Evolutionary conservation across 1,139 yeast species (phyloP).

Genomic region (Scheffersomyces segobiensis): DNA sequence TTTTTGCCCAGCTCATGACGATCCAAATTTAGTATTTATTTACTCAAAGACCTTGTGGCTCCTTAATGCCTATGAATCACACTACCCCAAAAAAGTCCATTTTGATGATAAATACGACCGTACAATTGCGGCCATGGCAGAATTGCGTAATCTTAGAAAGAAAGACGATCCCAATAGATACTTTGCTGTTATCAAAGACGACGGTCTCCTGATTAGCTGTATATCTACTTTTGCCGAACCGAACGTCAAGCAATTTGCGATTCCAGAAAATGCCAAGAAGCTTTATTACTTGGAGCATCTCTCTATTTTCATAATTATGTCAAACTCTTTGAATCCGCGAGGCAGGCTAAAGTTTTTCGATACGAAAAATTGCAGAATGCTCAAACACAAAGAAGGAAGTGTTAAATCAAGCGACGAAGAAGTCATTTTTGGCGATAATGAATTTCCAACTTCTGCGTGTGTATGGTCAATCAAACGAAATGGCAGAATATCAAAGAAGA

Average conservation of each 20-base stretch:
- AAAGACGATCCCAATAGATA: constrained; percentile 10
- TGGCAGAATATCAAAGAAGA: constrained; percentile 36
- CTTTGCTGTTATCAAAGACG: constrained; percentile 47
- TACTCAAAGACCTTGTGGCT: constrained; percentile 45
- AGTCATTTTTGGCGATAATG: constrained; percentile 30
- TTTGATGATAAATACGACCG: constrained; percentile 38
- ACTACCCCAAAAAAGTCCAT: constrained; percentile 39
- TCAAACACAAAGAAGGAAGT: constrained; percentile 13
- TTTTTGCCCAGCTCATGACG: constrained; percentile 10
- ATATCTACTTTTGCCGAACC: constrained; percentile 29
- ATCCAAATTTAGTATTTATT: constrained; percentile 24
- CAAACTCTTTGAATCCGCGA: constrained; percentile 27
- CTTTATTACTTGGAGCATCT: constrained; percentile 12
- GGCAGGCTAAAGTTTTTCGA: constrained; percentile 36
- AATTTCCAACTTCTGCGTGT: constrained; percentile 36
- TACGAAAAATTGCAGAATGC: constrained; percentile 24
- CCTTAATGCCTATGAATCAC: constrained; percentile 30
- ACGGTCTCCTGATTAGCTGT: constrained; percentile 45
- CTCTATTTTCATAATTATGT: constrained; percentile 38
- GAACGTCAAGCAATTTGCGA: constrained; percentile 31
- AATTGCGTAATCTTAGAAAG: constrained; percentile 5
- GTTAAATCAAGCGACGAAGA: constrained; percentile 17
- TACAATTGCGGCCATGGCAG: constrained; percentile 12
- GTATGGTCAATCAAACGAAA: constrained; percentile 36
- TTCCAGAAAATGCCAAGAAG: constrained; percentile 39